Conservation (phyloP, 129 eudicot species). For the Escallonia herrerae region DNA sequence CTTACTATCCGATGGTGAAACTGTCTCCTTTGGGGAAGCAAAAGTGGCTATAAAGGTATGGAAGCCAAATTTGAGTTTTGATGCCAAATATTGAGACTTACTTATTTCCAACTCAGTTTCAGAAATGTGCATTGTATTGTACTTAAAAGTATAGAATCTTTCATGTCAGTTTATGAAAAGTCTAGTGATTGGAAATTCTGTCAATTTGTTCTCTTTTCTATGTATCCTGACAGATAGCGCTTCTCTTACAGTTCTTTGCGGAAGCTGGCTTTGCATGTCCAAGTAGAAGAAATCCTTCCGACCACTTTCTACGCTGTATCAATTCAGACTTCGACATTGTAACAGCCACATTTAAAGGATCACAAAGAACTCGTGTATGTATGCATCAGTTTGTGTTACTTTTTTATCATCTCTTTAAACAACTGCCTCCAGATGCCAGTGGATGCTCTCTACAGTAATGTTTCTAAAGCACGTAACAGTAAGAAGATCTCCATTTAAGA, state of each 20-base stretch:
- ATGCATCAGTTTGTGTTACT: not conserved
- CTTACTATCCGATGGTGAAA: constrained; percentile 59
- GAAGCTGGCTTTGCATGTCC: constrained; percentile 80
- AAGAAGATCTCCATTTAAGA: no score
- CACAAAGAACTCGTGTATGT: constrained; percentile 54
- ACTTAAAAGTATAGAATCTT: no score
- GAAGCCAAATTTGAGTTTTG: not conserved
- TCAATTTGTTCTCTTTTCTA: no score
- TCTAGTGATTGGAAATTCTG: no score
- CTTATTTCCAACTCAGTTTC: no score
- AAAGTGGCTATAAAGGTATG: constrained; percentile 51
- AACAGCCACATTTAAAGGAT: constrained; percentile 65
- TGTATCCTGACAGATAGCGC: not conserved
- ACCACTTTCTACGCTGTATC: constrained; percentile 73
- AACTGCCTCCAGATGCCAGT: no score
- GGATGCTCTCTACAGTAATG: no score
- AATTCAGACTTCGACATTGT: constrained; percentile 71
- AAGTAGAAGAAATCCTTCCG: constrained; percentile 67
- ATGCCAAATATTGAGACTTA: no score
- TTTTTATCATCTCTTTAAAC: not conserved
- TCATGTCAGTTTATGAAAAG: no score
- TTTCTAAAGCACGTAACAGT: no score
- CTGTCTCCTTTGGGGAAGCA: constrained; percentile 72
- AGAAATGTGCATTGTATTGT: no score
- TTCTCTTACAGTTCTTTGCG: constrained; percentile 46